A percentile compares a stretch with the other conserved stretches of the same genome.
These are phyloP conservation scores for Neurospora sp. DNA, from an alignment of 495 filamentous ascomycete genomes.

Conservation along the genomic window DNA sequence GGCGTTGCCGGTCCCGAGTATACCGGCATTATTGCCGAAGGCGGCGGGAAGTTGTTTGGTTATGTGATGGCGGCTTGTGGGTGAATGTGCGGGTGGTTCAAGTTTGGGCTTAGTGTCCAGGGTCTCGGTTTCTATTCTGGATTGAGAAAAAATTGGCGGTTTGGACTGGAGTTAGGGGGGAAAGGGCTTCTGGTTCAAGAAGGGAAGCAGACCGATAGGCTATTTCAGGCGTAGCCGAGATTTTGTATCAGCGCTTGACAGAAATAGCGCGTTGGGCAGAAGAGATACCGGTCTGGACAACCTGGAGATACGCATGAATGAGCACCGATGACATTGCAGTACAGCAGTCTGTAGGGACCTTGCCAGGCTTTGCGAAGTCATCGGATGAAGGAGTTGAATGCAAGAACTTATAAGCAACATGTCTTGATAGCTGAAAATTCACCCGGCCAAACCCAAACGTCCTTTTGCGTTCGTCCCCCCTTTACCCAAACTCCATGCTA, in stretches of 20 bases:
- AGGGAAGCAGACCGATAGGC: neutral
- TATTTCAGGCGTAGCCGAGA: neutral
- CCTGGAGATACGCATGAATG: neutral
- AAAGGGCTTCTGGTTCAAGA: neutral
- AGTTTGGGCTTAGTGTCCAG: neutral
- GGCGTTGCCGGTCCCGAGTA: conserved; percentile 20
- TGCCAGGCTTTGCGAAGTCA: neutral
- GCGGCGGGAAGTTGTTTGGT: conserved; percentile 20
- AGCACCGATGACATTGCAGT: neutral
- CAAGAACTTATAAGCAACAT: neutral
- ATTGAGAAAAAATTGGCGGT: neutral
- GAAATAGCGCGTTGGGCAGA: neutral
- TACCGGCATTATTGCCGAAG: conserved; percentile 7
- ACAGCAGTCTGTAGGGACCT: neutral
- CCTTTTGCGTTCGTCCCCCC: neutral
- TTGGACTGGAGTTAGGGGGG: neutral
- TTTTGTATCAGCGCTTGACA: neutral
- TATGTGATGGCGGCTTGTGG: conserved; percentile 21
- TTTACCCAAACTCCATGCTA: conserved; percentile 9
- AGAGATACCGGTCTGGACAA: neutral
- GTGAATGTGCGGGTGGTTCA: neutral
- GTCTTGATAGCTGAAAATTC: conserved; percentile 1
- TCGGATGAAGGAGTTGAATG: neutral
- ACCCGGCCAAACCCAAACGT: neutral
- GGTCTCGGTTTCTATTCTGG: neutral